phyloP scores from a whole-genome alignment of 768 basidiomycete genomes.

The Kockovaella imperatae region DNA sequence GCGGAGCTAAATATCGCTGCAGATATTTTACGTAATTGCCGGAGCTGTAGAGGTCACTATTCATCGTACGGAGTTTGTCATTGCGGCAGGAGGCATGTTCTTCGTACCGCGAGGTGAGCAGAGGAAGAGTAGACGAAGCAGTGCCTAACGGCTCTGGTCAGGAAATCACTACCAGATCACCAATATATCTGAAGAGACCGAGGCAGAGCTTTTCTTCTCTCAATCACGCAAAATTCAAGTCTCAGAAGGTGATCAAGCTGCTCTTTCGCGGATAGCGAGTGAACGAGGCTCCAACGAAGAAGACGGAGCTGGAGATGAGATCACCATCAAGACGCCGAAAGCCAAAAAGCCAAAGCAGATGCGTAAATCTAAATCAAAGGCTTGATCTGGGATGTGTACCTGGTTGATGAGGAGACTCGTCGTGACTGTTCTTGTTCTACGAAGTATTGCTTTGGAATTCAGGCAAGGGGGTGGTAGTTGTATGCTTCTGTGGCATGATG shows the following conservation, averaged over 20 bases:
- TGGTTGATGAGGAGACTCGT: neutral
- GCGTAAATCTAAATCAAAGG: neutral
- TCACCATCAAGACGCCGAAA: neutral
- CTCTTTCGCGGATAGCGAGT: neutral
- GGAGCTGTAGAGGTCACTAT: slow-evolving; percentile 82
- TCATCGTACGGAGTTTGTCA: slow-evolving; percentile 66
- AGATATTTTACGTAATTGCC: slow-evolving; percentile 75
- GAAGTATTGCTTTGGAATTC: neutral
- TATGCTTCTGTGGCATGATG: too few relatives aligned
- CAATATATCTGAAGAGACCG: slow-evolving; percentile 55
- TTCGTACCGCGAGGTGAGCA: slow-evolving; percentile 73
- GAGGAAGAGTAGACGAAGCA: neutral
- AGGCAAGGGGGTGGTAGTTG: neutral
- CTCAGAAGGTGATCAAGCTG: slow-evolving; percentile 27
- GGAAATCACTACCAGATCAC: slow-evolving; percentile 86
- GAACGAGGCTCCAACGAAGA: slow-evolving; percentile 8
- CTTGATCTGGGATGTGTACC: neutral
- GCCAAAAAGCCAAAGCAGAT: slow-evolving; percentile 1
- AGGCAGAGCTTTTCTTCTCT: slow-evolving; percentile 81
- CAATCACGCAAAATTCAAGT: slow-evolving; percentile 56
- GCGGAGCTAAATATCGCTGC: neutral
- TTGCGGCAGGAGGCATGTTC: slow-evolving; percentile 77
- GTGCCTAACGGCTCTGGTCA: slow-evolving; percentile 40
- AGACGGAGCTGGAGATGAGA: slow-evolving; percentile 5
- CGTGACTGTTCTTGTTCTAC: neutral